Conservation (phyloP, 257 asterid species). For the Eustoma russellianum region DNA sequence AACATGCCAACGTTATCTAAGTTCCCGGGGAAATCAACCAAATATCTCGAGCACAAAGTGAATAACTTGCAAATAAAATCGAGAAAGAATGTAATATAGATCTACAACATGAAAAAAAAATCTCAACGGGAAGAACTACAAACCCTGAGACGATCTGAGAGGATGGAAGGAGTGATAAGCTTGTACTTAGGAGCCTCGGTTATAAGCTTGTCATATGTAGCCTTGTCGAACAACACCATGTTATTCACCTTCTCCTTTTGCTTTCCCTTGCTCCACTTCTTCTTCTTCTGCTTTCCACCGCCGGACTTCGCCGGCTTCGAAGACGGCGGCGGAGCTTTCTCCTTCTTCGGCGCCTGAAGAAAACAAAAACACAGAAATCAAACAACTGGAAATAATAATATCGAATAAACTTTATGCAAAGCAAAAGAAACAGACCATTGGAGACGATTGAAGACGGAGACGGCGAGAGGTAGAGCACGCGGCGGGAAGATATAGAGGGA, state of each 20-base stretch:
- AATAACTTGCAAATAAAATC: background rate
- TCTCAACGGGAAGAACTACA: too few relatives aligned
- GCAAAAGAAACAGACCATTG: too few relatives aligned
- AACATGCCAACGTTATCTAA: too few relatives aligned
- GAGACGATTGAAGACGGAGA: too few relatives aligned
- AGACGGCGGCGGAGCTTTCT: constrained; percentile 76
- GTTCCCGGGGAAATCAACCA: too few relatives aligned
- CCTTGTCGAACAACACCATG: constrained; percentile 76
- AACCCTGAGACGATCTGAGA: constrained; percentile 95
- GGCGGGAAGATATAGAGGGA: too few relatives aligned
- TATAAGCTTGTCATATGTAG: constrained; percentile 70
- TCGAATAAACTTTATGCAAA: too few relatives aligned
- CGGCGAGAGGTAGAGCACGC: too few relatives aligned
- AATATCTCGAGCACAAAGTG: too few relatives aligned
- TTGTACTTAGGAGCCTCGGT: constrained; percentile 85
- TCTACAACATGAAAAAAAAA: background rate
- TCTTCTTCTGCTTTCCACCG: constrained; percentile 92
- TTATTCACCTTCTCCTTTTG: constrained; percentile 97
- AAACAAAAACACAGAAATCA: background rate
- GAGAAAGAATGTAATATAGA: background rate
- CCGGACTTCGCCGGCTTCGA: constrained; percentile 90
- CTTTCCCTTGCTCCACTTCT: constrained; percentile 77
- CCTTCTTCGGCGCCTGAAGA: constrained; percentile 87
- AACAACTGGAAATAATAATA: too few relatives aligned
- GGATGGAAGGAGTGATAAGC: constrained; percentile 87